Percentiles rank a stretch among this genome's conserved stretches.
phyloP scores from a whole-genome alignment of 441 rosid genomes.

The Cnidoscolus chayamansa region DNA sequence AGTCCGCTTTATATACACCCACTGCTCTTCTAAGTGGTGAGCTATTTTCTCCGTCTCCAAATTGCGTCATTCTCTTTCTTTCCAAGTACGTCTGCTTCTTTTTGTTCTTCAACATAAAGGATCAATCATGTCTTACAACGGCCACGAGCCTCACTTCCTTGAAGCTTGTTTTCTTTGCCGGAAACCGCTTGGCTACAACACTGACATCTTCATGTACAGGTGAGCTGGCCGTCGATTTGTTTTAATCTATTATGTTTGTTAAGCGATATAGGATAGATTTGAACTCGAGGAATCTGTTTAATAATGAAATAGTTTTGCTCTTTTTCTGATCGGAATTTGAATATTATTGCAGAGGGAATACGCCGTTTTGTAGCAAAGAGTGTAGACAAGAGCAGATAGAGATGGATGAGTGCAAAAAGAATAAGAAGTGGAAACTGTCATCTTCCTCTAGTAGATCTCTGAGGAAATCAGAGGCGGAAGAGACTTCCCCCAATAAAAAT shows the following conservation, averaged over 20 bases:
- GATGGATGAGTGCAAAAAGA: conserved; percentile 62
- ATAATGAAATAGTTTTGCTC: no score
- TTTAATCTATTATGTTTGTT: no score
- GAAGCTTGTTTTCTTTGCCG: conserved; percentile 68
- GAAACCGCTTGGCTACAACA: conserved; percentile 55
- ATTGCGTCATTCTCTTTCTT: not conserved
- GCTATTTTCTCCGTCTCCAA: not conserved
- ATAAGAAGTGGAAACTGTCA: conserved; percentile 45
- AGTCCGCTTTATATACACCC: not conserved
- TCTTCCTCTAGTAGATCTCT: conserved; percentile 38
- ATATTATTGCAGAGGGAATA: conserved; percentile 59
- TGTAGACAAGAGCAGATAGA: conserved; percentile 89
- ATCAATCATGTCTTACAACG: conserved; percentile 36
- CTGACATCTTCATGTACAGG: conserved; percentile 96
- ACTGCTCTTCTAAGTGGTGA: not conserved
- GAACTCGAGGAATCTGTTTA: no score
- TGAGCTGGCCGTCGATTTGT: conserved; percentile 17
- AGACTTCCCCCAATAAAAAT: conserved; percentile 28
- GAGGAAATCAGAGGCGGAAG: conserved; percentile 40
- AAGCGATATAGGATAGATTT: no score
- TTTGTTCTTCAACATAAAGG: not conserved
- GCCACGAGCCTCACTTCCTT: conserved; percentile 59
- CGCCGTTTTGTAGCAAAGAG: conserved; percentile 87
- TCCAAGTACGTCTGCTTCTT: no score
- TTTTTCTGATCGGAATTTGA: not conserved